Percentiles rank a stretch among this genome's conserved stretches.
Evolutionary conservation across 768 basidiomycete species (phyloP).

Genomic region (Podaxis sp.): DNA sequence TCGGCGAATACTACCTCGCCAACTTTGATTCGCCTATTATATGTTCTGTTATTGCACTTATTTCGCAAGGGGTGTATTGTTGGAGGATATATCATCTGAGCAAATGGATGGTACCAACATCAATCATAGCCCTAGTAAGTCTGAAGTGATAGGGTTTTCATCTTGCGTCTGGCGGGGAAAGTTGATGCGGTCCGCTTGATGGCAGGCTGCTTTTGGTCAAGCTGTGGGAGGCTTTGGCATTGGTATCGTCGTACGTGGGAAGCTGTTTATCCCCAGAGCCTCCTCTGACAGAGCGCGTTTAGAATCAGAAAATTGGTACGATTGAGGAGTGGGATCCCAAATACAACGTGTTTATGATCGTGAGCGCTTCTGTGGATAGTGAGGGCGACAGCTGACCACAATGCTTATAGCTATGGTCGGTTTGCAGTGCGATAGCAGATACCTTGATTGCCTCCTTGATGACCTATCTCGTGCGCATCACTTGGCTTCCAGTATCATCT

Average conservation of each 20-base stretch:
- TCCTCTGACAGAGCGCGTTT: neutral
- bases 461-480: conserved; percentile 2
- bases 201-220: conserved; percentile 3
- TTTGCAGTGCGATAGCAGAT: conserved; percentile 6
- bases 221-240: conserved; percentile 10
- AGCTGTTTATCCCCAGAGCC: neutral
- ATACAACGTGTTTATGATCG: conserved; percentile 8
- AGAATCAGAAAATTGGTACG: conserved; percentile 12
- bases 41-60: conserved; percentile 9
- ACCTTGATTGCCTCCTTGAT: conserved; percentile 7
- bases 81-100: conserved; percentile 13
- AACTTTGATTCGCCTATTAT: conserved; percentile 14
- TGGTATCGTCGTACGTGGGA: conserved; percentile 10
- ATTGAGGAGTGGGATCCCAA: conserved; percentile 1
- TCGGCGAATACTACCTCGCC: conserved; percentile 11
- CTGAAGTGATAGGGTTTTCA: neutral
- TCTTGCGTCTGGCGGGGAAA: neutral
- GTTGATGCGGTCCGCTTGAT: neutral
- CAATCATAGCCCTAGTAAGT: conserved; percentile 8
- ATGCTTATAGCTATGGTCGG: conserved; percentile 3
- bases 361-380: neutral
- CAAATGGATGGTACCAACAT: neutral
- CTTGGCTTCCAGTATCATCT: neutral
- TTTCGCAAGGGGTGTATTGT: conserved; percentile 14
- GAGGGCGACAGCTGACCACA: neutral